Conservation (phyloP, 2,329 filamentous ascomycete genomes). For the Calonectria crousiana region DNA sequence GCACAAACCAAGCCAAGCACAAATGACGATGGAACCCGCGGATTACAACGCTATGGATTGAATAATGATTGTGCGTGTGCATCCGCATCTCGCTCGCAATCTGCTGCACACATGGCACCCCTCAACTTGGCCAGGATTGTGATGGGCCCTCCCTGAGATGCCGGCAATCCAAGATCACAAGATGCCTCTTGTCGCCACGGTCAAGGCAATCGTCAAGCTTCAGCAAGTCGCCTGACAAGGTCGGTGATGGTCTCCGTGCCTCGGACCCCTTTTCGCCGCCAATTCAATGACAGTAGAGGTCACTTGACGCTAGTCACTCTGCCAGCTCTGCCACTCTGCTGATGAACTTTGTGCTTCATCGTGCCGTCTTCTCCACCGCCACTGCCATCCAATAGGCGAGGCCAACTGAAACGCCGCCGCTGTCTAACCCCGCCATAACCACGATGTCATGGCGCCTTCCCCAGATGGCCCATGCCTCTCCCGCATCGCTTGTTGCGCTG, state of each 20-base stretch:
- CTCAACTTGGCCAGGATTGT: not conserved
- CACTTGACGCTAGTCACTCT: constrained; percentile 24
- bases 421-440: constrained; percentile 19
- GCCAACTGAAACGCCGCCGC: not conserved
- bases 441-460: constrained; percentile 21
- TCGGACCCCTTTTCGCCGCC: not conserved
- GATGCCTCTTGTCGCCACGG: not conserved
- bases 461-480: constrained; percentile 15
- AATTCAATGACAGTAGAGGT: constrained; percentile 13
- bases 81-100: constrained; percentile 9
- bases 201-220: not conserved
- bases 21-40: not conserved
- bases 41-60: not conserved
- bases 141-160: not conserved
- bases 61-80: constrained; percentile 8
- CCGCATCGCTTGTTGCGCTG: constrained; percentile 11
- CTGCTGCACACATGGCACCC: constrained; percentile 6
- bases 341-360: constrained; percentile 6
- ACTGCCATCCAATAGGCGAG: constrained; percentile 3
- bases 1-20: not conserved
- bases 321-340: constrained; percentile 5
- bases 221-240: constrained; percentile 3
- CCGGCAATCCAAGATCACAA: constrained; percentile 11
- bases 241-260: not conserved
- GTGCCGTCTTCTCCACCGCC: constrained; percentile 20